Evolutionary conservation across 2,329 filamentous ascomycete species (phyloP), one percentile per base, ranked within the genome.

Genomic region (Biscogniauxia sp.): DNA sequence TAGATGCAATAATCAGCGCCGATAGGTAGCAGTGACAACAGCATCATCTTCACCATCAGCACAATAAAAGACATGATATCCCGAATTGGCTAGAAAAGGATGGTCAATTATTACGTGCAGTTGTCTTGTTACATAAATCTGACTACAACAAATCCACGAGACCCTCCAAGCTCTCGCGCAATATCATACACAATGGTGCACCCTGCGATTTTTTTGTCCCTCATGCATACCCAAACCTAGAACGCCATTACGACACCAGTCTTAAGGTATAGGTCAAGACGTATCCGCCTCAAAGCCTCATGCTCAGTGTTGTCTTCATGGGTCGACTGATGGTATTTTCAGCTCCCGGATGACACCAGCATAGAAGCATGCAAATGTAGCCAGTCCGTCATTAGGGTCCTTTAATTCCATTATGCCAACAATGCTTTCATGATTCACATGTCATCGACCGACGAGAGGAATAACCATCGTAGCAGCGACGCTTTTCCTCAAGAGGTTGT

Each of bases 181-280:
- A 20, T 45, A 50, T 45, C 23, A 23, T 50, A 41, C 26, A 23
- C 41, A 32, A 32, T 7, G 2, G 28, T 58, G 51, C 54, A 52
- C 55, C 54, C 56, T 57, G 32, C 61, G 61, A 50, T 50, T 51
- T 59, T 61, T 62, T 64, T 32, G 2, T 32, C 3, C 28, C 51
- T 28, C 23, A 1, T 17, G 28, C 23, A 19, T 61, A 15, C 62
- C 58, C 20, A 57, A 63, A 64, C 62, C 64, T 61, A 28, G 64
- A 64, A 61, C 60, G 62, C 64, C 54, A 53, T 54, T 59, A 54
- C 58, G 56, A 55, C 58, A 61, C 62, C 50, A 53, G 53, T 54
- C 53, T 23, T 26, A 20, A 60, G 62, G 62, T 66, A 66, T 66
- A 59, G 60, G 37, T 59, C 62, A 37, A 37, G 32, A 2, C 13